A percentile compares a stretch with the other conserved stretches of the same genome.
phyloP scores from a whole-genome alignment of 305 asterid genomes.

The Fraxinus dipetala region DNA sequence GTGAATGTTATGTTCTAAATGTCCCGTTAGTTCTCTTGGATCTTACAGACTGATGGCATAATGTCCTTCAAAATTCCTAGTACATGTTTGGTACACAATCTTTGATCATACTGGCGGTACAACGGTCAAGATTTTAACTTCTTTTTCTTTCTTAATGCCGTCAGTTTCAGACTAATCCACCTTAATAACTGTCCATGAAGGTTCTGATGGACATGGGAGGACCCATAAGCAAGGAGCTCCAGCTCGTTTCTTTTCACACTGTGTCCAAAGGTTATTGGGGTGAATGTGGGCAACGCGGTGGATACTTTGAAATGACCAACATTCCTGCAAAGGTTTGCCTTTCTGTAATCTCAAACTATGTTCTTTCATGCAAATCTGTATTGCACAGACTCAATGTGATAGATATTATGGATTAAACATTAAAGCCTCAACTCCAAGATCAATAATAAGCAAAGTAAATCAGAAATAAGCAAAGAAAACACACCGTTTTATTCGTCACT shows the following conservation, averaged over 20 bases:
- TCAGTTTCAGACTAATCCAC: neutral
- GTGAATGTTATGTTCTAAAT: neutral
- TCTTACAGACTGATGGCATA: conserved; percentile 16
- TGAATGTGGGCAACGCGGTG: conserved; percentile 99
- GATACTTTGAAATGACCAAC: conserved; percentile 97
- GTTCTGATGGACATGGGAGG: conserved; percentile 88
- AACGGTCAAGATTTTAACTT: neutral
- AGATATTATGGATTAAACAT: neutral
- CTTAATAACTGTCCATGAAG: conserved; percentile 29
- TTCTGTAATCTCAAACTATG: neutral
- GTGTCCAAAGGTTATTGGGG: conserved; percentile 97
- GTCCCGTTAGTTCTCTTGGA: conserved; percentile 10
- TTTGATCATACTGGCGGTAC: neutral
- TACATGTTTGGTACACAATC: neutral
- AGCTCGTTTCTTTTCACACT: conserved; percentile 93
- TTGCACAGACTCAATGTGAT: neutral
- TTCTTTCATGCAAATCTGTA: neutral
- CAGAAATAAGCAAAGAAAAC: neutral
- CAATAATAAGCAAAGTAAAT: neutral
- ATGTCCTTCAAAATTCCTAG: neutral
- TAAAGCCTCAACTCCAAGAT: neutral
- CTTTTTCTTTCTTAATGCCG: neutral
- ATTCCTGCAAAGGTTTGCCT: conserved; percentile 70
- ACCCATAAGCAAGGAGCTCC: conserved; percentile 73
- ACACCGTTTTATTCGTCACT: neutral